Conservation (phyloP, 495 filamentous ascomycete species). For the Penicillium lagena region DNA sequence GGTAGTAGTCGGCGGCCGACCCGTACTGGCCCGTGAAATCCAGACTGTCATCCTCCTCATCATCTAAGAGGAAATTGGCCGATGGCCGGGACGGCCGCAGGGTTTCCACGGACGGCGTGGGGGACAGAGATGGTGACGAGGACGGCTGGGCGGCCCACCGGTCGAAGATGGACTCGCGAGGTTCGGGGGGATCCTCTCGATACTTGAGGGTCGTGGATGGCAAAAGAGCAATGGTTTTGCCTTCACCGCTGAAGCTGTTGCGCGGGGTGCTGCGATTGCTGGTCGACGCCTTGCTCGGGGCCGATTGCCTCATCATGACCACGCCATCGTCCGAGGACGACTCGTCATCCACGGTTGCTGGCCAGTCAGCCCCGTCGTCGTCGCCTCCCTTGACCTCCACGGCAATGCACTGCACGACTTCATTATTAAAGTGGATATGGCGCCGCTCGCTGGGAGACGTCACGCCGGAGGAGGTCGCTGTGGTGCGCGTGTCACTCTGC, state of each 20-base stretch:
- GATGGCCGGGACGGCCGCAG: slow-evolving; percentile 64
- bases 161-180: slow-evolving; percentile 26
- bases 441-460: slow-evolving; percentile 66
- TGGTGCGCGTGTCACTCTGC: slow-evolving; percentile 20
- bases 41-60: slow-evolving; percentile 53
- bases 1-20: background rate
- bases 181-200: slow-evolving; percentile 70
- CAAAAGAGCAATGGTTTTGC: slow-evolving; percentile 88
- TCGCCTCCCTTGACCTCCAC: slow-evolving; percentile 75
- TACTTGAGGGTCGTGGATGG: slow-evolving; percentile 92
- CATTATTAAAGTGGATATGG: slow-evolving; percentile 95
- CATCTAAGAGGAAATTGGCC: slow-evolving; percentile 62
- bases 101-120: slow-evolving; percentile 73
- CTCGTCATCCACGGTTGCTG: slow-evolving; percentile 46
- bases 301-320: slow-evolving; percentile 74
- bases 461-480: slow-evolving; percentile 39
- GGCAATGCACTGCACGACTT: slow-evolving; percentile 92
- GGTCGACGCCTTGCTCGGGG: slow-evolving; percentile 35
- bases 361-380: slow-evolving; percentile 52
- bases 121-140: slow-evolving; percentile 35
- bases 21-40: slow-evolving; percentile 32
- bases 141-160: slow-evolving; percentile 32
- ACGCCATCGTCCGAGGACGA: slow-evolving; percentile 67
- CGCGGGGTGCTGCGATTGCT: slow-evolving; percentile 43
- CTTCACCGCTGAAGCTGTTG: slow-evolving; percentile 54